Evolutionary conservation across 306 rosid genomes (phyloP).

Genomic region (Benincasa hispida): DNA sequence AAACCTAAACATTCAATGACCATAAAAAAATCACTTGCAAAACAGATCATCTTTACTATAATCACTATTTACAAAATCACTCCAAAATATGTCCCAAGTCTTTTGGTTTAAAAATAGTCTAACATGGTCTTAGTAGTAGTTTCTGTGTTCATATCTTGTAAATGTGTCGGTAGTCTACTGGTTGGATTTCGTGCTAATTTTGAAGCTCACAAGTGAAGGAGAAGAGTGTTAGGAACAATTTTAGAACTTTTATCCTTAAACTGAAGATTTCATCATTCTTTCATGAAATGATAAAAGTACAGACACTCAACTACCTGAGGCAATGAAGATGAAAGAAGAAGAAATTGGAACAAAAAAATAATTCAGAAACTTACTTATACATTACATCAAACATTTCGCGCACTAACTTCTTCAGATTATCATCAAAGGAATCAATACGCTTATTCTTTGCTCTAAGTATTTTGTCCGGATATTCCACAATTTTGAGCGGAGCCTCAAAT

Average conservation of each 20-base stretch:
- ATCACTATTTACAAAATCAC: no score
- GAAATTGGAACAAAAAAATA: background rate
- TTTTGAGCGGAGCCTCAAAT: slow-evolving; percentile 52
- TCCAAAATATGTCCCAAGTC: no score
- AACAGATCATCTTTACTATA: no score
- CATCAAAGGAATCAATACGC: slow-evolving; percentile 54
- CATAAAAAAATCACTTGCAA: no score
- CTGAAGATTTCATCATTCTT: background rate
- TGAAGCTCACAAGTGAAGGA: background rate
- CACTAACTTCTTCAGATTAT: slow-evolving; percentile 57
- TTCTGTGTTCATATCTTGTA: background rate
- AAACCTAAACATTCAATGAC: no score
- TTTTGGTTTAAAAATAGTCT: background rate
- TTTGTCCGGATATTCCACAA: slow-evolving; percentile 74
- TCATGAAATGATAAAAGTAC: background rate
- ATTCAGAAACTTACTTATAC: slow-evolving; percentile 52
- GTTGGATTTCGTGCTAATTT: background rate
- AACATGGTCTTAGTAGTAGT: background rate
- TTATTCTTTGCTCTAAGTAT: slow-evolving; percentile 61
- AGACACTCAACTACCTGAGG: background rate
- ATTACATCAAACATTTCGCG: slow-evolving; percentile 81
- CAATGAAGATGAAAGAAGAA: background rate
- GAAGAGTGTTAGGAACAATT: background rate
- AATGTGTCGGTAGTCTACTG: background rate
- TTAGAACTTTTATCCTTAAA: no score